Evolutionary conservation across 164 flowering plant species (phyloP).

Genomic region (Paratinospora sagittata): DNA sequence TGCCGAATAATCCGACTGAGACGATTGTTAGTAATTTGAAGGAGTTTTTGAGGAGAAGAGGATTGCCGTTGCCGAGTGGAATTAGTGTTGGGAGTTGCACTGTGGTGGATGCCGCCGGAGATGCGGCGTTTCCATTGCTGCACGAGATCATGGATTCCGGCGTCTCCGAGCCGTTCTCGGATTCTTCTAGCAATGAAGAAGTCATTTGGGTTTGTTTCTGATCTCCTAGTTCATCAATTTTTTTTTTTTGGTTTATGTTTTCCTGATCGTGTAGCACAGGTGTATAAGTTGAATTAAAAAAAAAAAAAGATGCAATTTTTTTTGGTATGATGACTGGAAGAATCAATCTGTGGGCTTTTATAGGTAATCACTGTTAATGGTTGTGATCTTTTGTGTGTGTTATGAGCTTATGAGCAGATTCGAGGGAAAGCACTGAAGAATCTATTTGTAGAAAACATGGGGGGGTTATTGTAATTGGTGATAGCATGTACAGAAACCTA

Average conservation of each 20-base stretch:
- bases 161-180: constrained; percentile 8
- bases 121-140: constrained; percentile 40
- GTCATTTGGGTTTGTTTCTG: constrained; percentile 52
- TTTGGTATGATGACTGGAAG: neutral
- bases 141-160: constrained; percentile 31
- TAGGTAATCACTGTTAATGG: too few species aligned
- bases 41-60: constrained; percentile 30
- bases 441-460: too few species aligned
- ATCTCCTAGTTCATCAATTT: neutral
- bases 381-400: too few species aligned
- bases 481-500: too few species aligned
- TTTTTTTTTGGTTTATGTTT: neutral
- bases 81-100: constrained; percentile 41
- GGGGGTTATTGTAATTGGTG: too few species aligned
- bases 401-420: too few species aligned
- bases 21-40: constrained; percentile 39
- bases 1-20: constrained; percentile 54
- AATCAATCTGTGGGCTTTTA: neutral
- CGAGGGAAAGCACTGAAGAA: too few species aligned
- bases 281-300: too few species aligned
- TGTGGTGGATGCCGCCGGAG: constrained; percentile 53
- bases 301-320: too few species aligned
- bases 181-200: constrained; percentile 22
- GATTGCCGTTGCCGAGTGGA: constrained; percentile 35
- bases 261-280: too few species aligned